A percentile compares a stretch with the other conserved stretches of the same genome.
Conservation (phyloP, 352 stramenopile species). For the Phytophthora vignae region DNA sequence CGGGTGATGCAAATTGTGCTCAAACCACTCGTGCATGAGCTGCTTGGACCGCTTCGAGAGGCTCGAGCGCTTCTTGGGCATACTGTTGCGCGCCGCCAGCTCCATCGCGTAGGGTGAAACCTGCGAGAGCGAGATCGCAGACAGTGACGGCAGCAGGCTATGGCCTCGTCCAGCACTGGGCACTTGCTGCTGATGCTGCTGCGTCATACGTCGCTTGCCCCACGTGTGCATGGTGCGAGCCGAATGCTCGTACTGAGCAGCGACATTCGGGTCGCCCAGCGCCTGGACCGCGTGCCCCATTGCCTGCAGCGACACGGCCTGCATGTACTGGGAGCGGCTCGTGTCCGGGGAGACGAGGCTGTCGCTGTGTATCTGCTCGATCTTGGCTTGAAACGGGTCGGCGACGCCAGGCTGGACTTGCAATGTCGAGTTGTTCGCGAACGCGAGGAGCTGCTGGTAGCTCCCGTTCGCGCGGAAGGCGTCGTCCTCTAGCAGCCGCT, state of each 20-base stretch:
- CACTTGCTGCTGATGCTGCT: constrained; percentile 13
- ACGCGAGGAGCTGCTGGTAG: constrained; percentile 37
- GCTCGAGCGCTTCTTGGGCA: constrained; percentile 78
- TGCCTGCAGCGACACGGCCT: constrained; percentile 35
- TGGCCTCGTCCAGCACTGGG: constrained; percentile 1
- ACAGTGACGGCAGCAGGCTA: constrained; percentile 14
- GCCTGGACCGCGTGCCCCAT: constrained; percentile 28
- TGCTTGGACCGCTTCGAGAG: constrained; percentile 78
- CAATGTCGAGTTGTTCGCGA: constrained; percentile 32
- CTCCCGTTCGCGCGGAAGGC: constrained; percentile 38
- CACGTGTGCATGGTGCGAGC: constrained; percentile 43
- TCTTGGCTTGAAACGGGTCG: constrained; percentile 33
- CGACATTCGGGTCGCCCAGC: constrained; percentile 36
- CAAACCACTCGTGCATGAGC: constrained; percentile 84
- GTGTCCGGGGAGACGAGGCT: constrained; percentile 10
- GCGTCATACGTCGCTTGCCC: constrained; percentile 37
- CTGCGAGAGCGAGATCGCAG: constrained; percentile 28
- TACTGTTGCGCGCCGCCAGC: constrained; percentile 39
- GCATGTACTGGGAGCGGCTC: constrained; percentile 32
- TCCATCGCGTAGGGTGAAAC: constrained; percentile 48
- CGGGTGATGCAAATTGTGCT: constrained; percentile 85
- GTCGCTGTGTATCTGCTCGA: constrained; percentile 41
- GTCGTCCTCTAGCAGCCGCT: constrained; percentile 43
- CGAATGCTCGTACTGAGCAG: constrained; percentile 39
- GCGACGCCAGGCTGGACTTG: constrained; percentile 1